These are phyloP conservation scores for Cymbopogon flexuosus DNA, from an alignment of 202 grass and related monocot species.

Conservation along the genomic window DNA sequence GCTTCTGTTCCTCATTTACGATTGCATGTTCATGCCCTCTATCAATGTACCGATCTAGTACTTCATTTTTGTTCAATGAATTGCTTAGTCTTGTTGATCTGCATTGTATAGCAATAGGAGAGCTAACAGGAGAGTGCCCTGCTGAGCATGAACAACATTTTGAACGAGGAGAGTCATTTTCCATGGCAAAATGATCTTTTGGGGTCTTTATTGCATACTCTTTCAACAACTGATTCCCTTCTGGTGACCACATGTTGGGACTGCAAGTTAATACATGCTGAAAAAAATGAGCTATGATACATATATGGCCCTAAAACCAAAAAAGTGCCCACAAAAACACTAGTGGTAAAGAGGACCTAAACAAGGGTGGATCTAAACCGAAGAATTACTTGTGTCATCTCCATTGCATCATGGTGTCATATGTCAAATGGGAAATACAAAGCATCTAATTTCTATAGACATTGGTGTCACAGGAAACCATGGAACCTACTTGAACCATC, in stretches of 20 bases:
- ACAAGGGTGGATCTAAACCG: background rate
- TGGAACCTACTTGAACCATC: no score
- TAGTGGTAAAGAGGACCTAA: background rate
- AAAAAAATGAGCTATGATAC: background rate
- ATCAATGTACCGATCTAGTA: constrained; percentile 59
- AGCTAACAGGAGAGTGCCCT: constrained; percentile 51
- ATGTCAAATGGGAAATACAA: background rate
- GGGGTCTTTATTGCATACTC: constrained; percentile 19
- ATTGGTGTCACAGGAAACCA: background rate
- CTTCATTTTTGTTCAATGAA: constrained; percentile 43
- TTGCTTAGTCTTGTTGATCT: constrained; percentile 37
- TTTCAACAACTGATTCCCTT: constrained; percentile 33
- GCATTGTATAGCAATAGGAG: constrained; percentile 48
- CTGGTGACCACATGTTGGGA: constrained; percentile 24
- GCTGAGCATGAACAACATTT: constrained; percentile 50
- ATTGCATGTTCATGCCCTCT: constrained; percentile 36
- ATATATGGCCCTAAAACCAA: background rate
- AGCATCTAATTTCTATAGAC: background rate
- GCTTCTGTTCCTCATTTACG: constrained; percentile 22
- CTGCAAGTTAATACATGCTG: constrained; percentile 35
- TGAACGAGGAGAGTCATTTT: constrained; percentile 52
- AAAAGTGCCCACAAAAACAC: constrained; percentile 5
- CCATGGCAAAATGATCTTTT: constrained; percentile 28
- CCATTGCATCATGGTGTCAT: background rate
- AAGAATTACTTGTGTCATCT: background rate